phyloP scores from a whole-genome alignment of 2,329 filamentous ascomycete genomes.

The Raffaelea arxii region DNA sequence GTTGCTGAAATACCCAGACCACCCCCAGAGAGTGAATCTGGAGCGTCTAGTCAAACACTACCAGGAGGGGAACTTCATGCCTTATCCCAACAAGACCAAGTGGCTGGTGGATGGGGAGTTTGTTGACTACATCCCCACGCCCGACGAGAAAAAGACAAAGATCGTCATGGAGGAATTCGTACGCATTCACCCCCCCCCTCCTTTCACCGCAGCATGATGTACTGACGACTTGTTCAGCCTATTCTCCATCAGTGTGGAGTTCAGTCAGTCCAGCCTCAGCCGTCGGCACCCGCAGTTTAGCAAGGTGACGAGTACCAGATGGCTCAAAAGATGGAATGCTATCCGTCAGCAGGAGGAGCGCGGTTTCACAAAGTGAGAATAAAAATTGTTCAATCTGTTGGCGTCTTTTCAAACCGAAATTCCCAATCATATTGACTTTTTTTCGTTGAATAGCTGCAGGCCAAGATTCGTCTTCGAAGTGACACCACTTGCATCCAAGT shows the following conservation, averaged over 20 bases:
- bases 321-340: no score
- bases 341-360: no score
- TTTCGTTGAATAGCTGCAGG: not conserved
- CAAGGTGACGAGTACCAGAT: no score
- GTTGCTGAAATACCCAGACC: not conserved
- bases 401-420: not conserved
- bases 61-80: not conserved
- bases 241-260: no score
- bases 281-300: no score
- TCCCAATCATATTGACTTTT: not conserved
- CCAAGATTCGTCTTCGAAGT: not conserved
- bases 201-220: not conserved
- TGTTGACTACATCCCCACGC: not conserved
- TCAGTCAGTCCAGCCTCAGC: no score
- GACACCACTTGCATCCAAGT: not conserved
- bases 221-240: not conserved
- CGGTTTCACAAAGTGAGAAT: no score
- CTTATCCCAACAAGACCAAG: not conserved
- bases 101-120: conserved; percentile 1
- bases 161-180: not conserved
- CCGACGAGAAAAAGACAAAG: not conserved
- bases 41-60: conserved; percentile 1
- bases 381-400: not conserved
- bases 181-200: not conserved
- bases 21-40: not conserved